Evolutionary conservation across 805 yeast genomes (phyloP).

Genomic region (Kuraishia molischiana): DNA sequence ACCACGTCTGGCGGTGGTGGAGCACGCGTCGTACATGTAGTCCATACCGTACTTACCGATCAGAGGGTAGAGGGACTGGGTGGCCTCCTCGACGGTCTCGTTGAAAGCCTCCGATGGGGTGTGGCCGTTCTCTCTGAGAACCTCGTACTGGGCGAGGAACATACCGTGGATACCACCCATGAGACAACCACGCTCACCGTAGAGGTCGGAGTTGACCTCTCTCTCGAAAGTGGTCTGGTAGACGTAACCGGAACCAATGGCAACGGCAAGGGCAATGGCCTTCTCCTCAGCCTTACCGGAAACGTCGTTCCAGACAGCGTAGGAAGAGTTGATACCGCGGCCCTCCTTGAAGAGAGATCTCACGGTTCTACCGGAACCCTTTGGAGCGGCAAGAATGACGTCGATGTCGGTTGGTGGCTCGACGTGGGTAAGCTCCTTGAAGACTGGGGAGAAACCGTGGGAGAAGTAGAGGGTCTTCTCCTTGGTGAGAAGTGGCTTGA

Average conservation of each 20-base stretch:
- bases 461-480: conserved; percentile 98
- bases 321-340: conserved; percentile 99
- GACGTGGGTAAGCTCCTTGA: conserved; percentile 94
- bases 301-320: conserved; percentile 99
- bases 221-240: conserved; percentile 99
- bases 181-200: conserved; percentile 99
- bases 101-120: conserved; percentile 99
- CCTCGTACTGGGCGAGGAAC: conserved; percentile 99
- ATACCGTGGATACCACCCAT: conserved; percentile 99
- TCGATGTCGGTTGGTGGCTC: conserved; percentile 92
- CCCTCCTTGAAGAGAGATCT: conserved; percentile 99
- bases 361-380: conserved; percentile 99
- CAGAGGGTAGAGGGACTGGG: conserved; percentile 98
- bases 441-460: conserved; percentile 99
- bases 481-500: conserved; percentile 89
- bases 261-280: conserved; percentile 97
- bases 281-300: conserved; percentile 99
- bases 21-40: conserved; percentile 99
- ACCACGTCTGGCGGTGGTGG: conserved; percentile 99
- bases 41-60: conserved; percentile 99
- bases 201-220: conserved; percentile 98
- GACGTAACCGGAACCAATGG: conserved; percentile 99
- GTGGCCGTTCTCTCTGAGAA: conserved; percentile 98
- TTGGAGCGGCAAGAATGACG: conserved; percentile 98
- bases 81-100: conserved; percentile 99